These are phyloP conservation scores for Alternaria viburni DNA, from an alignment of 2,329 filamentous ascomycete species.

Conservation along the genomic window DNA sequence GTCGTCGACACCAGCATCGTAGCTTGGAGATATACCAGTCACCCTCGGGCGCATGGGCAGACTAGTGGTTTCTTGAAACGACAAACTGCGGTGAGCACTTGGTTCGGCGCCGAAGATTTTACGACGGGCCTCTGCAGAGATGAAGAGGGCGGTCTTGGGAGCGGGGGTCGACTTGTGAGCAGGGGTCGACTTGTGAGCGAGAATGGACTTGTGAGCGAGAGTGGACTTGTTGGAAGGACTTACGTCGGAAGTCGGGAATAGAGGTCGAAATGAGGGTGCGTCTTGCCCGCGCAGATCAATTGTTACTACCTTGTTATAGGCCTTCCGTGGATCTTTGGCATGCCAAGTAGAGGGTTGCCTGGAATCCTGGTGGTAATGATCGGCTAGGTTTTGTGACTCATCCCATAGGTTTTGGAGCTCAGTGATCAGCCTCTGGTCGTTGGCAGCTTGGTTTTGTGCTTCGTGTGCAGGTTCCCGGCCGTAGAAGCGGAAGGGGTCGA, in stretches of 20 bases:
- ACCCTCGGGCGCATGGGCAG: not conserved
- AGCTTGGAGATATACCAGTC: not conserved
- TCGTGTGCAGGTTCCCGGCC: not conserved
- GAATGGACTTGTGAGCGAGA: too few species aligned
- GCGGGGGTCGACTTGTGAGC: too few species aligned
- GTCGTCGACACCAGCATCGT: not conserved
- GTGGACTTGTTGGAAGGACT: not conserved
- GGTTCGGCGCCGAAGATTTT: not conserved
- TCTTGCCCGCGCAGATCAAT: too few species aligned
- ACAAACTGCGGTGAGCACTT: not conserved
- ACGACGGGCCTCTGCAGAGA: fast-evolving
- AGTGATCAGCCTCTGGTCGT: too few species aligned
- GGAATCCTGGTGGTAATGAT: too few species aligned
- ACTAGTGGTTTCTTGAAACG: not conserved
- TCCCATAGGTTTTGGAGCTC: too few species aligned
- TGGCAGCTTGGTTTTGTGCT: not conserved
- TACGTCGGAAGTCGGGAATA: not conserved
- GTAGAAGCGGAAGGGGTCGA: not conserved
- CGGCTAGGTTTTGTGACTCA: too few species aligned
- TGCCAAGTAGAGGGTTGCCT: too few species aligned
- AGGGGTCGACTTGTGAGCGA: too few species aligned
- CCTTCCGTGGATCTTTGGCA: too few species aligned
- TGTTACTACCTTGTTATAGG: too few species aligned
- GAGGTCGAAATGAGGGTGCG: not conserved
- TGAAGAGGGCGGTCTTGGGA: not conserved